Conservation (phyloP, 768 basidiomycete species). For the Mycena indigotica region DNA sequence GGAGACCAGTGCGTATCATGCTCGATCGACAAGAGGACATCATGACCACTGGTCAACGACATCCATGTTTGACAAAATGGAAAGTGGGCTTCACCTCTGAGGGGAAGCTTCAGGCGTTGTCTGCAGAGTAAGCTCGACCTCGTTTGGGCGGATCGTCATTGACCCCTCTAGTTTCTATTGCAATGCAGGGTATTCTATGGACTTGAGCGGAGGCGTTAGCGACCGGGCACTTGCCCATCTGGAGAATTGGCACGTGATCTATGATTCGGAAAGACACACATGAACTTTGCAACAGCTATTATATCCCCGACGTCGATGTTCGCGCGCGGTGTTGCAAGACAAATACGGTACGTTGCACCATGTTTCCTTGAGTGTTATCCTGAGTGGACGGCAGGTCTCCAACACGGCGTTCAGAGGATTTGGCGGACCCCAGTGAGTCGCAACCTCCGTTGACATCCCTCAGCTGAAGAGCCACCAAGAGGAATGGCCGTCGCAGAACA, state of each 20-base stretch:
- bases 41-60: slow-evolving; percentile 24
- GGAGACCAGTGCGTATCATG: slow-evolving; percentile 21
- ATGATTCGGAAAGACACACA: not conserved
- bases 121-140: slow-evolving; percentile 14
- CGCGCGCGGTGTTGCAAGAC: slow-evolving; percentile 23
- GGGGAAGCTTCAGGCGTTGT: slow-evolving; percentile 21
- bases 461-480: not conserved
- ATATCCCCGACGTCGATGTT: slow-evolving; percentile 22
- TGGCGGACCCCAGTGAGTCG: slow-evolving; percentile 21
- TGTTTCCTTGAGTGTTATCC: not conserved
- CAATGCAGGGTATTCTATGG: slow-evolving; percentile 23
- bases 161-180: slow-evolving; percentile 12
- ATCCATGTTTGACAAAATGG: slow-evolving; percentile 23
- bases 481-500: slow-evolving; percentile 25
- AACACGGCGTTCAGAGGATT: slow-evolving; percentile 22
- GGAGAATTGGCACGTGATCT: slow-evolving; percentile 17
- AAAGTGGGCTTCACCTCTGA: slow-evolving; percentile 22
- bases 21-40: slow-evolving; percentile 24
- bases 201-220: slow-evolving; percentile 22
- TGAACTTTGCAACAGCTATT: slow-evolving; percentile 4
- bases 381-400: slow-evolving; percentile 2
- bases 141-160: not conserved
- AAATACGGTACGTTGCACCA: slow-evolving; percentile 15
- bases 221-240: slow-evolving; percentile 22
- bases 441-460: not conserved